Conservation (phyloP, 192 early-diverging fungal genomes). For the Glomus cerebriforme region DNA sequence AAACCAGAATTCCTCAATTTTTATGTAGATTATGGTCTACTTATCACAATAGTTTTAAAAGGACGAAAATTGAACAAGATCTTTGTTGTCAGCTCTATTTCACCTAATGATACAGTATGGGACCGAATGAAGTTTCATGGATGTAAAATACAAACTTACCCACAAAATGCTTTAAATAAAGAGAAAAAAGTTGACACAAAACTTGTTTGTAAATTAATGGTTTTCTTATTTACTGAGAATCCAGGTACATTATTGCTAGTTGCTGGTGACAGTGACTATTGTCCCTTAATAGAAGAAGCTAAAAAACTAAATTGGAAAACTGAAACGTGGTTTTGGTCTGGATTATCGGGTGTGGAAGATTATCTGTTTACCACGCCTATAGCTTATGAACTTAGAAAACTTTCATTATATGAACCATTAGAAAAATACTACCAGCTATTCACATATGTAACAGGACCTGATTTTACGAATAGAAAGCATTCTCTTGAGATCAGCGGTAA, state of each 20-base stretch:
- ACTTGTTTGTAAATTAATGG: too few species aligned
- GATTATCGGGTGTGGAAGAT: not conserved
- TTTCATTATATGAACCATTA: not conserved
- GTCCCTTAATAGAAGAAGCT: too few species aligned
- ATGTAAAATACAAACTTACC: too few species aligned
- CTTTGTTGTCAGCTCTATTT: not conserved
- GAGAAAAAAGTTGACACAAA: too few species aligned
- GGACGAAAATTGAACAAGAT: not conserved
- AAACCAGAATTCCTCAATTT: not conserved
- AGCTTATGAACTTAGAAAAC: not conserved
- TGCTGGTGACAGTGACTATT: too few species aligned
- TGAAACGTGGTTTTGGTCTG: too few species aligned
- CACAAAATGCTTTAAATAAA: too few species aligned
- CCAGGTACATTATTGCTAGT: too few species aligned
- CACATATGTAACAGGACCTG: constrained; percentile 19
- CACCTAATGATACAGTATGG: too few species aligned
- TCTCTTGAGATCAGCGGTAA: not conserved
- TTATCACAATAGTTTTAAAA: constrained; percentile 3
- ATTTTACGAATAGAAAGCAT: constrained; percentile 5
- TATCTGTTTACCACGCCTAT: not conserved
- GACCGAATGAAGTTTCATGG: too few species aligned
- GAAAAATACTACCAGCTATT: not conserved
- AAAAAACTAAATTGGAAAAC: too few species aligned
- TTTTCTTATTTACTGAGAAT: too few species aligned
- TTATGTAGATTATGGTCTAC: constrained; percentile 10